Conservation (phyloP, 2,329 filamentous ascomycete species). For the Penicillium sp. region DNA sequence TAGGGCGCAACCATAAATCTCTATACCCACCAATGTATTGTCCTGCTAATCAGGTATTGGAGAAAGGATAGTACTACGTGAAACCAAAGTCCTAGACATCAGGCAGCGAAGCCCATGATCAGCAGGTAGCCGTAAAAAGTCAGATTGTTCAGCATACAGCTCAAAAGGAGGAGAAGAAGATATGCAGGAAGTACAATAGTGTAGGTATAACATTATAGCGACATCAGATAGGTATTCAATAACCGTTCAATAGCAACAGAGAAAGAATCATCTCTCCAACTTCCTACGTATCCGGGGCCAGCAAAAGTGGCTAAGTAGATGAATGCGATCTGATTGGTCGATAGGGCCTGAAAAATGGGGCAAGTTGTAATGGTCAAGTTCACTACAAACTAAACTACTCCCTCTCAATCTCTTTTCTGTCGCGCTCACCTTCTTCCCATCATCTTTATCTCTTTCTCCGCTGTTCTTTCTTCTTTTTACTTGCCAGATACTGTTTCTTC, state of each 20-base stretch:
- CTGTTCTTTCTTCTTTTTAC: slow-evolving; percentile 6
- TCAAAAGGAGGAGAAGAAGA: neutral
- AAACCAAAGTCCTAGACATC: neutral
- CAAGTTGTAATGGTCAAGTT: slow-evolving; percentile 11
- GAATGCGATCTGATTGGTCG: slow-evolving; percentile 9
- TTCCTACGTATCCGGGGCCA: neutral
- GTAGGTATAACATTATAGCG: too few relatives aligned
- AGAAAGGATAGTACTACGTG: neutral
- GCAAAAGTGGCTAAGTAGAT: slow-evolving; percentile 7
- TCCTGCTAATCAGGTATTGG: neutral
- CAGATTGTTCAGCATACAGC: neutral
- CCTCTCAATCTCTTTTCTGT: slow-evolving; percentile 23
- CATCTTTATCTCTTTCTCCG: slow-evolving; percentile 12
- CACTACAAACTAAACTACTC: slow-evolving; percentile 22
- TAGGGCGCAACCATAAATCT: neutral
- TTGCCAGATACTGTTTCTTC: neutral
- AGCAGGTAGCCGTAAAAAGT: neutral
- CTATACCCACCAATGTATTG: neutral
- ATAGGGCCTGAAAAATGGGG: slow-evolving; percentile 2
- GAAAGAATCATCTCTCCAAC: neutral
- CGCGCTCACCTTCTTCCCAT: slow-evolving; percentile 1
- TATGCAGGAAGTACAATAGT: neutral
- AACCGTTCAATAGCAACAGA: neutral
- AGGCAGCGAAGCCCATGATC: neutral
- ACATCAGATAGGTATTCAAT: too few relatives aligned